phyloP scores from a whole-genome alignment of 169 alveolate genomes.

The Cryptosporidium meleagridis region DNA sequence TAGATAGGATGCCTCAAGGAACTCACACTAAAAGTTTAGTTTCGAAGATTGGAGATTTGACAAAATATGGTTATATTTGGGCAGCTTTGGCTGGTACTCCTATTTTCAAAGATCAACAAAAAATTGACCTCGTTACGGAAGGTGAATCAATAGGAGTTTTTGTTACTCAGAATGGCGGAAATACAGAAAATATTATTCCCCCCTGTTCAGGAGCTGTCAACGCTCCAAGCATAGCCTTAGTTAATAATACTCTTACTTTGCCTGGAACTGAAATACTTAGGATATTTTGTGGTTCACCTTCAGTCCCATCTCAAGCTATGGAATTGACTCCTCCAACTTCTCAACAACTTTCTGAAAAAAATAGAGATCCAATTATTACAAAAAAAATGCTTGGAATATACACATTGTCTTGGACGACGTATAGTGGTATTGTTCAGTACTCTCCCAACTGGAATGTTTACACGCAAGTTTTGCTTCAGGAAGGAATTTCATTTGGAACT shows the following conservation, averaged over 20 bases:
- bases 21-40: neutral
- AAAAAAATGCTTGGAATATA: neutral
- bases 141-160: neutral
- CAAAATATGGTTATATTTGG: conserved; percentile 7
- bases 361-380: neutral
- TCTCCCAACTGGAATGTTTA: conserved; percentile 8
- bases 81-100: neutral
- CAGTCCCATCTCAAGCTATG: neutral
- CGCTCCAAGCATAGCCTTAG: neutral
- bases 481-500: neutral
- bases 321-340: neutral
- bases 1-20: conserved; percentile 8
- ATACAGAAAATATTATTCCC: neutral
- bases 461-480: neutral
- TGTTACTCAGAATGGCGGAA: neutral
- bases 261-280: neutral
- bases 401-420: conserved; percentile 17
- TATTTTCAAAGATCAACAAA: neutral
- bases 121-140: neutral
- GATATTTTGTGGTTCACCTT: conserved; percentile 11
- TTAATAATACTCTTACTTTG: neutral
- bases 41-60: neutral
- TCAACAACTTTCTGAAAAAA: neutral
- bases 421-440: conserved; percentile 8
- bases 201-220: conserved; percentile 28